Conservation (phyloP, 2,329 filamentous ascomycete species). For the Xylariaceae sp. region DNA sequence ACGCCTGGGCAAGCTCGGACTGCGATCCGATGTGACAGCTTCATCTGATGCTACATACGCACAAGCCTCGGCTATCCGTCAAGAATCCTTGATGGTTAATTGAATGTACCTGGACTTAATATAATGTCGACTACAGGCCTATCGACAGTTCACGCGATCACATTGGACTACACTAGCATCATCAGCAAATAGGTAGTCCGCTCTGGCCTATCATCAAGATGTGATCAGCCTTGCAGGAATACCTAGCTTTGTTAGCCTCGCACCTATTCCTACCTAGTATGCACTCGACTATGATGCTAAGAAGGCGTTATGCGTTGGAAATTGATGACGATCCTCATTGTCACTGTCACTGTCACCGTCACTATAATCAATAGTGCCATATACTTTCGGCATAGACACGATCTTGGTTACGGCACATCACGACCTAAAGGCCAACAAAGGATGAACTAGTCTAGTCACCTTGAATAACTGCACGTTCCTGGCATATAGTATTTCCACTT, state of each 20-base stretch:
- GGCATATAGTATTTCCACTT: conserved; percentile 16
- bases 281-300: too few relatives aligned
- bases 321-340: conserved; percentile 22
- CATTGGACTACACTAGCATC: neutral
- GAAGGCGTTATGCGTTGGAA: conserved; percentile 17
- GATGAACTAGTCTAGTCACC: neutral
- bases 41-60: conserved; percentile 10
- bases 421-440: too few relatives aligned
- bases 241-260: conserved; percentile 17
- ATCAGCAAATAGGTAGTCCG: neutral
- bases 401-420: conserved; percentile 1
- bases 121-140: too few relatives aligned
- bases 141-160: too few relatives aligned
- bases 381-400: conserved; percentile 3
- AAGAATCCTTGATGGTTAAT: neutral
- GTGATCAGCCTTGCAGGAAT: conserved; percentile 14
- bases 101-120: too few relatives aligned
- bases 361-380: conserved; percentile 11
- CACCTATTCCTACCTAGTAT: neutral
- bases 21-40: conserved; percentile 14
- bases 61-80: conserved; percentile 1
- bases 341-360: conserved; percentile 5
- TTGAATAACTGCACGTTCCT: conserved; percentile 8
- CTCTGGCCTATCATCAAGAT: neutral
- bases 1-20: conserved; percentile 13